A percentile compares a stretch with the other conserved stretches of the same genome.
Conservation (phyloP, 306 rosid species). For the Casuarina cunninghamiana region DNA sequence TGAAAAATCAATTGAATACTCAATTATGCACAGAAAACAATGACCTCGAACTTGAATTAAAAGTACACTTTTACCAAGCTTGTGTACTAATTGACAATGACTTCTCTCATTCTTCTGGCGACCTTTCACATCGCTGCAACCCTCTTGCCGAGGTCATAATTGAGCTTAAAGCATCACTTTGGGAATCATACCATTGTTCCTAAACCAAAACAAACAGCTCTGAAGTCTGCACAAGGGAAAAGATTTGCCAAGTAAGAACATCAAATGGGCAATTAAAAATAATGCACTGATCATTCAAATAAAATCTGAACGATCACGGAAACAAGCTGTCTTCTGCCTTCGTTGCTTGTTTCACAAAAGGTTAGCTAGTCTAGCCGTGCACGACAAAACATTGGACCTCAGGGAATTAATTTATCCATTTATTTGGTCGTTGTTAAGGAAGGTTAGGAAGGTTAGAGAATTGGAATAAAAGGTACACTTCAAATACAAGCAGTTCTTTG, state of each 20-base stretch:
- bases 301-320: neutral
- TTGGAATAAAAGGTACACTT: no score
- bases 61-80: no score
- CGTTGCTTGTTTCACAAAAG: neutral
- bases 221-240: neutral
- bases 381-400: conserved; percentile 12
- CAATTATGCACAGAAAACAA: no score
- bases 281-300: no score
- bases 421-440: neutral
- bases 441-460: no score
- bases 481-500: no score
- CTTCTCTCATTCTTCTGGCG: neutral
- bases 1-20: neutral
- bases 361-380: conserved; percentile 10
- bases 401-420: neutral
- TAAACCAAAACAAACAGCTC: neutral
- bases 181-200: conserved; percentile 5
- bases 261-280: neutral
- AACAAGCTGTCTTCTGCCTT: neutral
- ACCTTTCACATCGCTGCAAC: neutral
- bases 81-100: neutral
- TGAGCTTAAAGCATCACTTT: conserved; percentile 4
- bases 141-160: neutral
- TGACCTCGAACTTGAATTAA: no score
- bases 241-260: neutral